phyloP scores from a whole-genome alignment of 371 early-diverging fungal genomes.

The Dichotomocladium elegans region DNA sequence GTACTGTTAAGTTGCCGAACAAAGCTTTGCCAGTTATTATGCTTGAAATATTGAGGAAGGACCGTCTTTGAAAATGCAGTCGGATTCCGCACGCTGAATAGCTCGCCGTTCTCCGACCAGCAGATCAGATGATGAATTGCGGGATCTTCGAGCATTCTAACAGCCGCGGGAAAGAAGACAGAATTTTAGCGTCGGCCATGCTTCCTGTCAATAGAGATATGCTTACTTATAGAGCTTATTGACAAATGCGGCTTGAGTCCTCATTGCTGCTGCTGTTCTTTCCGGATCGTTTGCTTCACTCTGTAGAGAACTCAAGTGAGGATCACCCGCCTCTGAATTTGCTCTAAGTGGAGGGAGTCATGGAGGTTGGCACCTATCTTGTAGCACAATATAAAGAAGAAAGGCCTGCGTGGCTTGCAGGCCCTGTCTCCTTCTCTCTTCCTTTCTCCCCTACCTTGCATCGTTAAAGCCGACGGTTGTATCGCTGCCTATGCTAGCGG shows the following conservation, averaged over 20 bases:
- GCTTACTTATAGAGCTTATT: constrained; percentile 65
- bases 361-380: no score
- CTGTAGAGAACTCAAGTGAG: no score
- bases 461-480: no score
- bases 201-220: neutral
- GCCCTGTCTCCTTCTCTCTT: no score
- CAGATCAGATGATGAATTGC: constrained; percentile 54
- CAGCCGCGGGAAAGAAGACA: neutral
- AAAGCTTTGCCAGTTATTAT: constrained; percentile 85
- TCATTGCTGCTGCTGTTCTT: constrained; percentile 5
- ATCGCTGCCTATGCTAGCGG: no score
- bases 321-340: no score
- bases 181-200: neutral
- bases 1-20: constrained; percentile 82
- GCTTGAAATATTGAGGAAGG: constrained; percentile 81
- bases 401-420: no score
- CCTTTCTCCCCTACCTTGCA: no score
- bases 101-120: constrained; percentile 61
- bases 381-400: no score
- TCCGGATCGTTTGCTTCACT: no score
- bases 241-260: constrained; percentile 64
- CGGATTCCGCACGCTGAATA: constrained; percentile 64
- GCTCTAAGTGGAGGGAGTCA: no score
- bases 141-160: constrained; percentile 60
- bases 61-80: constrained; percentile 50